Evolutionary conservation across 192 early-diverging fungal species (phyloP), one percentile per base, ranked within the genome.

Genomic region (Coemansia sp.): DNA sequence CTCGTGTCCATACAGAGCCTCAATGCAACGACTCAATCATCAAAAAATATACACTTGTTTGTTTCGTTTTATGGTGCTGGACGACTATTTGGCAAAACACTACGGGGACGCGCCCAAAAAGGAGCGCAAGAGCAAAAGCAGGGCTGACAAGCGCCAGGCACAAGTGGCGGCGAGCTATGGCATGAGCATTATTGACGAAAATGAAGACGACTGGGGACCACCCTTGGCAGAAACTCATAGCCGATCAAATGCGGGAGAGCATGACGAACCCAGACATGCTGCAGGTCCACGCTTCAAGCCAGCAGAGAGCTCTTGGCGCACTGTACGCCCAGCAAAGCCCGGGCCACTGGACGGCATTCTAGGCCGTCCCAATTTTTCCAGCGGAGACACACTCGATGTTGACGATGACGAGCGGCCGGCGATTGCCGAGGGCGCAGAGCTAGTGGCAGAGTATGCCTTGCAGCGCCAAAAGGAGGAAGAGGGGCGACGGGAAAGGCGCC

Each of bases 81-180:
- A 74, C 29, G 72, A 74, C 52, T 80, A 80, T 40, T 35, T 80
- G 36, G 76, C 66, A 18, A 80, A 80, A 29, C 58, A 80, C 67
- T 80, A 80, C 53, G 76, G 76, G 15, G 29, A 66, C 1, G 32
- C 48, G 1, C 19, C 70, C 11, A 54, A 65, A 5, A 62, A 48
- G 8, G 42, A 54, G 7, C 57, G 62, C 43, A 63, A 42, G 52
- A 53, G 54, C 8, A 70, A 64, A 19, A 41, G 52, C 38, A 61
- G 43, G 21, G 33, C 32, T 11, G 52, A 53, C 6, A 58, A 64
- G 42, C 40, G 44, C 12, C 52, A 32, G n/a, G 41, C 42, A 12
- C 18, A 29, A 7, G 7, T 36, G 15, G 29, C 55, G 4, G 12
- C 57, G 6, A 24, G 40, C 6, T 56, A 62, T 27, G 64, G 68